Evolutionary conservation across 495 filamentous ascomycete species (phyloP).

Genomic region (Stereocaulon alpinum): DNA sequence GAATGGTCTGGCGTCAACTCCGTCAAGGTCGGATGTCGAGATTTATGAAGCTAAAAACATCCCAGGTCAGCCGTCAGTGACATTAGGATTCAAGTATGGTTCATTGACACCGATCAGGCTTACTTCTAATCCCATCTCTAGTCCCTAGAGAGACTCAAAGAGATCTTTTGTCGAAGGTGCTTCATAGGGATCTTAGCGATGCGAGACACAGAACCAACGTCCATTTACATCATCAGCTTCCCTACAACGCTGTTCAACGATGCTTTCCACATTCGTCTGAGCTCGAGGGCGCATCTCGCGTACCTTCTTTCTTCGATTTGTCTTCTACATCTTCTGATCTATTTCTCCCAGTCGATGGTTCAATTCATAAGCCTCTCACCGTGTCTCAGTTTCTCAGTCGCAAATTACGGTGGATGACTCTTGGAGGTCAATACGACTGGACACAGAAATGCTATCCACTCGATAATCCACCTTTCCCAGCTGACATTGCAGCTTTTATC

Average conservation of each 20-base stretch:
- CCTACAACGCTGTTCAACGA: constrained; percentile 41
- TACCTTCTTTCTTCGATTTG: constrained; percentile 42
- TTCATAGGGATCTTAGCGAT: constrained; percentile 72
- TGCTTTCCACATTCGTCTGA: not conserved
- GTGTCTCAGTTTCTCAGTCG: constrained; percentile 56
- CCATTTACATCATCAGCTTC: constrained; percentile 69
- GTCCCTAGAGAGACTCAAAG: constrained; percentile 59
- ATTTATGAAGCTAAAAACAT: constrained; percentile 22
- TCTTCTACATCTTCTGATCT: constrained; percentile 23
- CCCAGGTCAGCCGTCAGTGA: constrained; percentile 26
- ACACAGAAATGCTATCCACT: constrained; percentile 68
- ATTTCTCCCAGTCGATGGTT: constrained; percentile 53
- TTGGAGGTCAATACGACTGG: constrained; percentile 95
- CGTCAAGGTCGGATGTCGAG: not conserved
- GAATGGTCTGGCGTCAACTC: not conserved
- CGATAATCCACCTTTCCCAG: constrained; percentile 63
- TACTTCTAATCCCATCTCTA: constrained; percentile 63
- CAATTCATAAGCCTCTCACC: constrained; percentile 57
- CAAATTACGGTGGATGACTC: constrained; percentile 83
- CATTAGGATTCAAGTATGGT: not conserved
- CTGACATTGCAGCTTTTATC: constrained; percentile 56
- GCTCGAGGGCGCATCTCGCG: not conserved
- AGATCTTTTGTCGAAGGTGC: constrained; percentile 52
- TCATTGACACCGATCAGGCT: constrained; percentile 37
- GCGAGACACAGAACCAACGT: constrained; percentile 73